Evolutionary conservation across 495 filamentous ascomycete genomes (phyloP).

Genomic region (Amphirosellinia nigrospora): DNA sequence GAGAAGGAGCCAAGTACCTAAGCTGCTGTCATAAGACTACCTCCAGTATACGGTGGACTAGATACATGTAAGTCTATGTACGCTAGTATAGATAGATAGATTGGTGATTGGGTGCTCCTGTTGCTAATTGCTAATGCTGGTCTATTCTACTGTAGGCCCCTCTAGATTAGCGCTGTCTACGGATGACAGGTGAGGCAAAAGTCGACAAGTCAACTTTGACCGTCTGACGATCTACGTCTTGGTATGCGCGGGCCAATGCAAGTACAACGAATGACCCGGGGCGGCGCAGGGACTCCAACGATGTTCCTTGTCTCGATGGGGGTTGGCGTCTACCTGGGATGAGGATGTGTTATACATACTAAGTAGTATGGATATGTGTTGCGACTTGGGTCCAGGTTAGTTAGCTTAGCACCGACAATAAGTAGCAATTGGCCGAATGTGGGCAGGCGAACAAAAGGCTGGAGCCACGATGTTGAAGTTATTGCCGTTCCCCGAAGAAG

Average conservation of each 20-base stretch:
- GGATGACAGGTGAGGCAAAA: slow-evolving; percentile 1
- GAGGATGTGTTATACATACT: no score
- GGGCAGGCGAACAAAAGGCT: slow-evolving; percentile 4
- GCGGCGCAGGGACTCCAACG: slow-evolving; percentile 13
- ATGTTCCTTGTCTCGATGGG: slow-evolving; percentile 8
- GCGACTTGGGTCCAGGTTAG: slow-evolving; percentile 4
- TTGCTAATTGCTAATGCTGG: neutral
- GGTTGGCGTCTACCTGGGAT: slow-evolving; percentile 6
- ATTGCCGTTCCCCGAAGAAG: slow-evolving; percentile 8
- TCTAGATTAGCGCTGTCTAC: neutral
- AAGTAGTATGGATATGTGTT: no score
- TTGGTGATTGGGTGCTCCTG: neutral
- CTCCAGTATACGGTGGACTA: no score
- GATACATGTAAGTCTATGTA: no score
- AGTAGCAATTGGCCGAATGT: neutral
- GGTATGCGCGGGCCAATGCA: slow-evolving; percentile 10
- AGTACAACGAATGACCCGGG: slow-evolving; percentile 16
- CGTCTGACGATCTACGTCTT: slow-evolving; percentile 18
- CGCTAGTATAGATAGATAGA: no score
- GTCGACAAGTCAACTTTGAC: slow-evolving; percentile 8
- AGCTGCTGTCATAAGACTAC: no score
- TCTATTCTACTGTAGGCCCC: neutral
- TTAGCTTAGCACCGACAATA: slow-evolving; percentile 1
- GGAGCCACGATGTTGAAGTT: neutral
- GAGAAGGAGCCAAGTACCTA: slow-evolving; percentile 7